A percentile compares a stretch with the other conserved stretches of the same genome.
Conservation (phyloP, 306 rosid genomes). For the Glycyrrhiza uralensis region DNA sequence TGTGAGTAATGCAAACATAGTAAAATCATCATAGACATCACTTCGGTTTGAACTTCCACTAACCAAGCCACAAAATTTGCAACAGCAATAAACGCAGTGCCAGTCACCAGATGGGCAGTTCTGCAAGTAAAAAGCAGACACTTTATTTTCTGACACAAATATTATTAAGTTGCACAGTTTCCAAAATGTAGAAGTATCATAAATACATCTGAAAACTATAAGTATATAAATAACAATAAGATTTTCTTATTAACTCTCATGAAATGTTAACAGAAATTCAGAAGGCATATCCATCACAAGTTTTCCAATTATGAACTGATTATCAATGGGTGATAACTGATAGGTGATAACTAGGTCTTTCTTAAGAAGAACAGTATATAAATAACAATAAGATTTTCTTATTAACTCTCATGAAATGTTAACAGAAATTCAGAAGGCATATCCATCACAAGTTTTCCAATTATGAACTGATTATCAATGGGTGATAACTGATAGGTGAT, state of each 20-base stretch:
- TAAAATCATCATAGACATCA: slow-evolving; percentile 31
- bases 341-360: neutral
- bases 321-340: too few relatives aligned
- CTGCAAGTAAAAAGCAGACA: slow-evolving; percentile 47
- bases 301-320: neutral
- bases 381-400: slow-evolving; percentile 1
- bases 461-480: neutral
- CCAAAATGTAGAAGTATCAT: neutral
- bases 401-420: slow-evolving; percentile 21
- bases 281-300: slow-evolving; percentile 10
- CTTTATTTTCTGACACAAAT: slow-evolving; percentile 11
- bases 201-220: slow-evolving; percentile 14
- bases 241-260: slow-evolving; percentile 11
- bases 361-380: neutral
- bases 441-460: slow-evolving; percentile 18
- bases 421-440: neutral
- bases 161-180: slow-evolving; percentile 3
- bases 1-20: slow-evolving; percentile 36
- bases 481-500: too few relatives aligned
- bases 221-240: neutral
- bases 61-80: slow-evolving; percentile 82
- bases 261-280: slow-evolving; percentile 16
- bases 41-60: slow-evolving; percentile 33
- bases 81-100: slow-evolving; percentile 88
- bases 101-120: slow-evolving; percentile 89